Evolutionary conservation across 2,329 filamentous ascomycete species (phyloP), one percentile per base, ranked within the genome.

Genomic region (Rutstroemia sp.): DNA sequence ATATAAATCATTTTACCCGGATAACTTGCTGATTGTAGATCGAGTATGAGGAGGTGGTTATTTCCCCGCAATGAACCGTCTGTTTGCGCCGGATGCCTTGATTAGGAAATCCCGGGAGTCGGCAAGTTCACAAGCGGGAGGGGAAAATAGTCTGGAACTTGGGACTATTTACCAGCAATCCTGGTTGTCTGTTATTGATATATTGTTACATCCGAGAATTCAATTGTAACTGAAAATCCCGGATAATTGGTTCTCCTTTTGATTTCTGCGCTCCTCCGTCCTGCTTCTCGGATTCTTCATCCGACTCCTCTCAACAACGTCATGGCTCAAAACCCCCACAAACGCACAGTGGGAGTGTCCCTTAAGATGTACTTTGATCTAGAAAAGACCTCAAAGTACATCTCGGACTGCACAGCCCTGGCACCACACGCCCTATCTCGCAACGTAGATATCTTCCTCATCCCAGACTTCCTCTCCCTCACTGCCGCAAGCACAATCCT

Each of bases 301-400:
- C 19, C n/a, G n/a, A 42, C 8, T 6, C 16, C 14, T 51, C 34
- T 12, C 12, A 30, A 17, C 38, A 16, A 47, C 38, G 58, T 49
- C 48, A 63, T 62, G 63, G 49, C 69, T 17, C 39, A 17, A 27
- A 68, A 71, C 56, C 61, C 72, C 56, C 78, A 75, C 48, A 81
- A 81, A 66, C 83, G 83, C 65, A 76, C 91, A 59, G 77, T 91
- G 58, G 87, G 87, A 69, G 83, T 89, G 61, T 87, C 83, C 48
- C 82, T 87, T 40, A 91, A 91, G 67, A 88, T 90, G 82, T 91
- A 92, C 78, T 92, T 92, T 73, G 81, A 84, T 59, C 78, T 85
- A 8, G 72, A 78, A 10, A 76, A 78, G 59, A 91, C 87, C 1
- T 72, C 77, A 47, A 66, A 76, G 55, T 86, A 85, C 67, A 73